These are phyloP conservation scores for Chernovozyma aurita DNA, from an alignment of 1,139 yeast species.

Conservation along the genomic window DNA sequence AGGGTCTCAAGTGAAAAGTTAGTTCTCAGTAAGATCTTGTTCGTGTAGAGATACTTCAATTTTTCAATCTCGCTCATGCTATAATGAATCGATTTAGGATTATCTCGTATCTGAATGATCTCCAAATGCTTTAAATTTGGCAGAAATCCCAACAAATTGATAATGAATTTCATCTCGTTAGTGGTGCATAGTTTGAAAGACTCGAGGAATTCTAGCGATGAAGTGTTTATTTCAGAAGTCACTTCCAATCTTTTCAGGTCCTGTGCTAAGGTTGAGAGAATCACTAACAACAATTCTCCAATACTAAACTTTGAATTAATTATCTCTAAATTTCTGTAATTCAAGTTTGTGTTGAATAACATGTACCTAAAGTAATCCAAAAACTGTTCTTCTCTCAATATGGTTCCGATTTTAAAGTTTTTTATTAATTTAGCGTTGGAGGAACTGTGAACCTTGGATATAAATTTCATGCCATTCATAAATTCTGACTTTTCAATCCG, in stretches of 20 bases:
- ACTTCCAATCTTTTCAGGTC: neutral
- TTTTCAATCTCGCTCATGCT: neutral
- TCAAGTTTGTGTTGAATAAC: constrained; percentile 10
- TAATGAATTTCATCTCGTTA: constrained; percentile 4
- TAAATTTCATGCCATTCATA: constrained; percentile 21
- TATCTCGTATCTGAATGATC: constrained; percentile 10
- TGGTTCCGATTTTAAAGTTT: constrained; percentile 21
- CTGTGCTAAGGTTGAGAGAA: neutral
- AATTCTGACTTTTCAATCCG: constrained; percentile 27
- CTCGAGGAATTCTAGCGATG: constrained; percentile 2
- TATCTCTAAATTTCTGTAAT: constrained; percentile 21
- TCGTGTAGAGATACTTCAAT: neutral
- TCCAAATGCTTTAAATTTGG: constrained; percentile 23
- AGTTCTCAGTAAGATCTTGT: neutral
- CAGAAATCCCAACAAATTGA: constrained; percentile 15
- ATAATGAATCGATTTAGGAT: neutral
- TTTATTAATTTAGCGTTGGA: constrained; percentile 17
- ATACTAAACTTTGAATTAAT: constrained; percentile 14
- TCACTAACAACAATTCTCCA: constrained; percentile 4
- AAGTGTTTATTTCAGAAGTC: no score
- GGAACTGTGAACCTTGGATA: constrained; percentile 18
- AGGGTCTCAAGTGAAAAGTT: neutral
- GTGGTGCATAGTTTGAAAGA: constrained; percentile 4
- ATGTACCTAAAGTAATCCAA: constrained; percentile 4
- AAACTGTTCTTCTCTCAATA: constrained; percentile 20